phyloP scores from a whole-genome alignment of 805 yeast genomes.

The Priceomyces fermenticarens region DNA sequence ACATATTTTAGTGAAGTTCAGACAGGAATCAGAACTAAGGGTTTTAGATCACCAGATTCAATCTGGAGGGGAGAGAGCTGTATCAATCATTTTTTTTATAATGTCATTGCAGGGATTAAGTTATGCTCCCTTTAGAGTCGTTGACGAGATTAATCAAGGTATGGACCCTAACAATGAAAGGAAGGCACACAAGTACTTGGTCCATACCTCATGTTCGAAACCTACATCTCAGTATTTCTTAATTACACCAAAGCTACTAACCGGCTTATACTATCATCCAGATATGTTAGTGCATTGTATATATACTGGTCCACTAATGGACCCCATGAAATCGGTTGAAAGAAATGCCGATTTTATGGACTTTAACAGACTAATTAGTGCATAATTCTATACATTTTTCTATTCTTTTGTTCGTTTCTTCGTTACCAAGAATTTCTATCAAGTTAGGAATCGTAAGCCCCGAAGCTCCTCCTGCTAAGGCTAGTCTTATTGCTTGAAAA shows the following conservation, averaged over 20 bases:
- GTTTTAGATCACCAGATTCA: conserved; percentile 83
- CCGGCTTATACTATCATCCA: conserved; percentile 71
- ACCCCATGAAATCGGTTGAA: conserved; percentile 12
- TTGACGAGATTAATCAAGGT: conserved; percentile 98
- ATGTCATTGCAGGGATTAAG: conserved; percentile 89
- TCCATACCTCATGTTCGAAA: conserved; percentile 67
- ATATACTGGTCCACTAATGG: conserved; percentile 36
- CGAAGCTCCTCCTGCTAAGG: conserved; percentile 65
- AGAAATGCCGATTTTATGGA: conserved; percentile 28
- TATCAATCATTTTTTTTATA: conserved; percentile 85
- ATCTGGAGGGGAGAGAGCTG: conserved; percentile 98
- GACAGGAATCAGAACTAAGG: conserved; percentile 70
- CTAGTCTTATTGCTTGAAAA: conserved; percentile 61
- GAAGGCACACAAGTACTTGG: conserved; percentile 79
- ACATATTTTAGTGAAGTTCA: conserved; percentile 79
- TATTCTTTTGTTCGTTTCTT: conserved; percentile 28
- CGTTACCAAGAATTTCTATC: conserved; percentile 51
- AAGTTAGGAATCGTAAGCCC: conserved; percentile 67
- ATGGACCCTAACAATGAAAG: conserved; percentile 95
- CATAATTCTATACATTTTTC: conserved; percentile 10
- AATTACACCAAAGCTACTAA: conserved; percentile 87
- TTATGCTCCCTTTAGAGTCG: conserved; percentile 87
- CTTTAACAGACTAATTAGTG: conserved; percentile 16
- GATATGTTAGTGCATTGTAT: conserved; percentile 87
- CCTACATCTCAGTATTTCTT: conserved; percentile 78